Evolutionary conservation across 2,329 filamentous ascomycete species (phyloP), one percentile per base, ranked within the genome.

Genomic region (Penicillium corylophilum): DNA sequence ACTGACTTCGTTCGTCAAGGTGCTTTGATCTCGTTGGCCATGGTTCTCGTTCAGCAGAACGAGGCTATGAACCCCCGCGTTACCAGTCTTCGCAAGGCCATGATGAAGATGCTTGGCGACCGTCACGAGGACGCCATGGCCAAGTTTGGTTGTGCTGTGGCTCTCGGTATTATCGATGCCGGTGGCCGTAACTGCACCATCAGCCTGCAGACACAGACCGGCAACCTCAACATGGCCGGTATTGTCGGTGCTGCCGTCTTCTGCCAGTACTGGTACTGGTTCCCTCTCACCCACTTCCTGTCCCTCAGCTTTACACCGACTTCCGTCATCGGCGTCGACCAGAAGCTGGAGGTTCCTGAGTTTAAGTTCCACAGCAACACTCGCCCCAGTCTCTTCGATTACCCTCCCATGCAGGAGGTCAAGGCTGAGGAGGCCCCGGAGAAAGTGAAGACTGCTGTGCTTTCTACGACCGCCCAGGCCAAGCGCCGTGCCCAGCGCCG

Each of bases 261-360:
- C 76, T 95, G 92, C 8, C 94, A 99, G 72, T 99, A 99, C 79
- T 99, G 94, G 94, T 99, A 99, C 79, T 99, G 94, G 94, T 99
- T 99, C 83, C 94, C 94, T 54, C 88, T 97, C 65, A 95, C 94
- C 26, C 94, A 99, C 75, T 99, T 99, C 84, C 74, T 99, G 51
- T 95, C 93, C 0, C 81, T 99, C 55, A 92, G 90, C 66, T 97
- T 99, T 75, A 91, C 90, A n/a, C 94, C 94, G 1, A 99, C 95
- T 1, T 89, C 94, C 1, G 89, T 99, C 67, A 96, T 97, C 63
- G 93, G 89, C 54, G 84, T 99, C 23, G 92, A 99, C 69, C 88
- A 95, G 67, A 90, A 96, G 67, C 82, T 99, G 13, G 90, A 96
- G 65, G 90, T 96, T 48, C 91, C 95, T 18, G 87, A 86, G 68